Evolutionary conservation across 2,329 filamentous ascomycete species (phyloP).

Genomic region (Sarocladium brachiariae): DNA sequence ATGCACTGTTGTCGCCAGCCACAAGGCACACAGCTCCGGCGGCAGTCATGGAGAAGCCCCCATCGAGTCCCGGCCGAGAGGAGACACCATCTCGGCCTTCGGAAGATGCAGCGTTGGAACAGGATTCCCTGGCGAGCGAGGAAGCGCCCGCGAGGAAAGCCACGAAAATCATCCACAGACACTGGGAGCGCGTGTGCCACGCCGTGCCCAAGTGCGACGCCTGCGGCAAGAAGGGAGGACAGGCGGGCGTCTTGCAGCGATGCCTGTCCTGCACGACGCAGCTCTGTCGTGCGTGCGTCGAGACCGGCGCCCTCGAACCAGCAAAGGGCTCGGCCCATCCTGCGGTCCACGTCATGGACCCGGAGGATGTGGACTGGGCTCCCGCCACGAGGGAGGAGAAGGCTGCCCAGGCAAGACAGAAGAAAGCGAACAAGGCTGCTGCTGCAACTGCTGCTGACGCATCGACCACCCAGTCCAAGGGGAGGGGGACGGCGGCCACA

Average conservation of each 20-base stretch:
- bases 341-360: not conserved
- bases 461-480: not conserved
- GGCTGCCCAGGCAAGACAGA: not conserved
- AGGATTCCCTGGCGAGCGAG: no score
- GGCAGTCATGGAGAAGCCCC: not conserved
- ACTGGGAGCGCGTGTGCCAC: slow-evolving; percentile 4
- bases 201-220: slow-evolving; percentile 1
- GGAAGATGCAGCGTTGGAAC: no score
- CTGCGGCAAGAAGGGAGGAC: slow-evolving; percentile 3
- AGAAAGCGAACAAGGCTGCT: not conserved
- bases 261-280: not conserved
- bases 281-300: not conserved
- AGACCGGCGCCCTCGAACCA: not conserved
- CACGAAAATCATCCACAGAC: not conserved
- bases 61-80: not conserved
- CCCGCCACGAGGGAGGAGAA: not conserved
- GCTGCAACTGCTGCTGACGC: not conserved
- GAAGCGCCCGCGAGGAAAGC: not conserved
- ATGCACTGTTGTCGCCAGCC: not conserved
- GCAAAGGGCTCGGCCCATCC: not conserved
- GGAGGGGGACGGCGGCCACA: not conserved
- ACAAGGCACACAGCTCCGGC: not conserved
- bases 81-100: no score
- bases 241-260: not conserved
- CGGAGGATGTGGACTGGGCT: not conserved